Conservation (phyloP, 371 early-diverging fungal genomes). For the Lichtheimia corymbifera region DNA sequence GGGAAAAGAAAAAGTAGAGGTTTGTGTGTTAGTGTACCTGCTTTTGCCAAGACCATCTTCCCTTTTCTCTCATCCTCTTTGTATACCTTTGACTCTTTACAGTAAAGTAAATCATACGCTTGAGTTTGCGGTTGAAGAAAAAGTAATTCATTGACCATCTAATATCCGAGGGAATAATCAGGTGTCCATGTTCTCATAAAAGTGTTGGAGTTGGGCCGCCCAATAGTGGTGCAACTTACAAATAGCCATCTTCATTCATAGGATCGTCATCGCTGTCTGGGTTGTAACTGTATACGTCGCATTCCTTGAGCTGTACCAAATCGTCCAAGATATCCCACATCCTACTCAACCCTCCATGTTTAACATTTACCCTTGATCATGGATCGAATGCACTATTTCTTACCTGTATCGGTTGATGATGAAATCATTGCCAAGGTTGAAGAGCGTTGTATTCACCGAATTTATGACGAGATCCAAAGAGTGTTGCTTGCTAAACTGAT, state of each 20-base stretch:
- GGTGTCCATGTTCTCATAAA: not conserved
- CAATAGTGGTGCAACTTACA: conserved; percentile 30
- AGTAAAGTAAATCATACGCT: conserved; percentile 89
- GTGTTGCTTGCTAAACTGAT: conserved; percentile 81
- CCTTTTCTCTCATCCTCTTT: conserved; percentile 3
- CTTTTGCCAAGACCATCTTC: no score
- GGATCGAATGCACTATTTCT: not conserved
- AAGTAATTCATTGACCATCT: conserved; percentile 95
- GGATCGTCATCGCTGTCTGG: conserved; percentile 89
- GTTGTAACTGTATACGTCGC: conserved; percentile 85
- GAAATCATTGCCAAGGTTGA: conserved; percentile 78
- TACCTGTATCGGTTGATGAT: conserved; percentile 50
- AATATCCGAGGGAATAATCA: conserved; percentile 3
- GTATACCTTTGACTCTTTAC: conserved; percentile 80
- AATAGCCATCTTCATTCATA: conserved; percentile 75
- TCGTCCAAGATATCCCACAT: conserved; percentile 89
- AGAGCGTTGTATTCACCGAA: conserved; percentile 82
- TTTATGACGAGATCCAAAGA: conserved; percentile 74
- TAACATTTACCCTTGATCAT: not conserved
- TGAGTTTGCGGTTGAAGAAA: conserved; percentile 88
- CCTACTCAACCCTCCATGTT: not conserved
- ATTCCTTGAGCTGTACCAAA: conserved; percentile 76
- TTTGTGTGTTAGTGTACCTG: no score
- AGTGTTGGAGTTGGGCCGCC: no score
- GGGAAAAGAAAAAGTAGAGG: no score